These are phyloP conservation scores for Phlyctochytrium bullatum DNA, from an alignment of 192 early-diverging fungal species.

Conservation along the genomic window DNA sequence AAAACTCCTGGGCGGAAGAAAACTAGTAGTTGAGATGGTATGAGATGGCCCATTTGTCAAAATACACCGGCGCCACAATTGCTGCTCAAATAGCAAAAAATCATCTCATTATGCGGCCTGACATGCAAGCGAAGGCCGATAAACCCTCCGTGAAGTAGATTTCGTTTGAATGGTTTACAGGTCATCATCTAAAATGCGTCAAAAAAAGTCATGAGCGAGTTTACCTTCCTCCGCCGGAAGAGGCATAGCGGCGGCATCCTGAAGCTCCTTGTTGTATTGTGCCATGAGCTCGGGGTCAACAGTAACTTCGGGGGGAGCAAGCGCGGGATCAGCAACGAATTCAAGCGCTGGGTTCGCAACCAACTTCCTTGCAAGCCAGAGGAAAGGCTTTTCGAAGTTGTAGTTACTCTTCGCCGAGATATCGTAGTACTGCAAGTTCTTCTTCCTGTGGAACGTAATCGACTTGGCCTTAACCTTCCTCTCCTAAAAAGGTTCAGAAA, in stretches of 20 bases:
- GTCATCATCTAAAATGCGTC: constrained; percentile 14
- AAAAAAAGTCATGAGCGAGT: background rate
- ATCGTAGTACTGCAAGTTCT: constrained; percentile 99
- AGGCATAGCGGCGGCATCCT: constrained; percentile 73
- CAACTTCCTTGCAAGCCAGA: constrained; percentile 99
- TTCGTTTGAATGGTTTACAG: constrained; percentile 17
- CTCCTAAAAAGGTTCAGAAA: constrained; percentile 51
- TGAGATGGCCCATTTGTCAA: background rate
- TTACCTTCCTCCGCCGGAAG: constrained; percentile 79
- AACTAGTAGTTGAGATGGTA: no score
- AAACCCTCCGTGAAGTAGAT: no score
- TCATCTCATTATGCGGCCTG: no score
- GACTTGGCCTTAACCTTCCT: constrained; percentile 99
- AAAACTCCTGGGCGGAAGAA: no score
- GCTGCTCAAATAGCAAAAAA: no score
- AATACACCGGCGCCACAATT: no score
- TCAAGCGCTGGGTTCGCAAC: constrained; percentile 90
- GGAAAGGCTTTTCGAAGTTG: constrained; percentile 99
- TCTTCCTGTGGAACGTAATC: constrained; percentile 99
- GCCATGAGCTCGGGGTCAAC: constrained; percentile 76
- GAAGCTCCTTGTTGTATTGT: constrained; percentile 79
- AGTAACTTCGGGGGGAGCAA: constrained; percentile 90
- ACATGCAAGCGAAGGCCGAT: no score
- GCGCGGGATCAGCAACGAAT: constrained; percentile 95
- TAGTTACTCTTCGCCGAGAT: constrained; percentile 99